These are phyloP conservation scores for Citrullus amarus DNA, from an alignment of 306 rosid species.

Conservation along the genomic window DNA sequence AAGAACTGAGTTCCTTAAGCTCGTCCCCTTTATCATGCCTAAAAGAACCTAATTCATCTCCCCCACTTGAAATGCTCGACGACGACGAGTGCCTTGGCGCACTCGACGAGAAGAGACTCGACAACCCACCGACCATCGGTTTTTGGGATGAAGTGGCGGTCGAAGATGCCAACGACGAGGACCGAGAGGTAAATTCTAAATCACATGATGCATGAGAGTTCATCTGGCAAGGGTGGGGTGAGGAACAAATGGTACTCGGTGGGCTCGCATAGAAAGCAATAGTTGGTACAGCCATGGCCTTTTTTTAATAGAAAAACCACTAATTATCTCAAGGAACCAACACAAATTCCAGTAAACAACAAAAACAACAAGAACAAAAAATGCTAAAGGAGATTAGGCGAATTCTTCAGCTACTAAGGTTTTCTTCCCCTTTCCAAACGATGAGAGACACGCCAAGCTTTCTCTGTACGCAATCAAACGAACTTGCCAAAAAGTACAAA, in stretches of 20 bases:
- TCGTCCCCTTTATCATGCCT: slow-evolving; percentile 57
- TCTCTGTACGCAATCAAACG: neutral
- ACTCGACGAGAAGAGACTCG: slow-evolving; percentile 68
- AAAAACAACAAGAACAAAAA: neutral
- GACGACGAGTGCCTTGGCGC: slow-evolving; percentile 39
- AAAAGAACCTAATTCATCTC: slow-evolving; percentile 50
- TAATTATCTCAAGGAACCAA: neutral
- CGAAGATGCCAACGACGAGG: slow-evolving; percentile 51
- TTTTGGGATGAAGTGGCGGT: slow-evolving; percentile 57
- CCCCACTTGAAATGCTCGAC: slow-evolving; percentile 40
- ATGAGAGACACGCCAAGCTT: neutral
- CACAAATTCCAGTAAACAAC: neutral
- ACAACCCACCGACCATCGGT: slow-evolving; percentile 60
- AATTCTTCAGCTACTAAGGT: neutral
- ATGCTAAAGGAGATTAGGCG: neutral
- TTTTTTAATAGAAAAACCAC: neutral
- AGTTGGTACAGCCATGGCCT: slow-evolving; percentile 69
- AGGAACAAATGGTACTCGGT: slow-evolving; percentile 75
- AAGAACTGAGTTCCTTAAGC: slow-evolving; percentile 59
- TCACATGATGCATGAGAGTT: slow-evolving; percentile 54
- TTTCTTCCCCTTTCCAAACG: neutral
- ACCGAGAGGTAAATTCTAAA: slow-evolving; percentile 63
- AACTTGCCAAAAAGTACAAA: neutral
- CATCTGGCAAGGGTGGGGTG: slow-evolving; percentile 65
- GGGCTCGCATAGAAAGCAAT: slow-evolving; percentile 81